Conservation (phyloP, 805 yeast species). For the Wickerhamomyces sydowiorum region DNA sequence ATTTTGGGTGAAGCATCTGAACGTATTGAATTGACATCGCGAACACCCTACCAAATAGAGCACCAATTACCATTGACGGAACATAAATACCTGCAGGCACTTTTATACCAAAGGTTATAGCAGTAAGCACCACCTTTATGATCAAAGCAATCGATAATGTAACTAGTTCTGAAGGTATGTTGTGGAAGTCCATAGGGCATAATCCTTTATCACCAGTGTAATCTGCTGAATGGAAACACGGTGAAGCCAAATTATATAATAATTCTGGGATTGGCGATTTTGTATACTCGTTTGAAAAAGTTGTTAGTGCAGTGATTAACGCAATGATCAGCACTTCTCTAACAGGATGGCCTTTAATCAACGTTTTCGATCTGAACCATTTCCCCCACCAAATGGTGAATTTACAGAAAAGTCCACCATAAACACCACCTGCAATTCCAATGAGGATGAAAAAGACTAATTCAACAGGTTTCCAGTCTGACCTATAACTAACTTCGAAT, state of each 20-base stretch:
- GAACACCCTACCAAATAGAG: slow-evolving; percentile 48
- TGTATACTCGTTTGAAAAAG: slow-evolving; percentile 45
- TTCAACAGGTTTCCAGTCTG: slow-evolving; percentile 49
- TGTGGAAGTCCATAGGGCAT: slow-evolving; percentile 21
- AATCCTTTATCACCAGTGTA: slow-evolving; percentile 15
- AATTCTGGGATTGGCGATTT: slow-evolving; percentile 44
- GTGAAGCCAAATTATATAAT: slow-evolving; percentile 42
- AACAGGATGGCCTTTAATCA: slow-evolving; percentile 33
- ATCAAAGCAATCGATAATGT: slow-evolving; percentile 35
- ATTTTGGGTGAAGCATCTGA: slow-evolving; percentile 22
- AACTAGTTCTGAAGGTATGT: slow-evolving; percentile 27
- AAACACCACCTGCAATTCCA: slow-evolving; percentile 48
- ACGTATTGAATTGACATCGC: slow-evolving; percentile 38
- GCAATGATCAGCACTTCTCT: slow-evolving; percentile 42
- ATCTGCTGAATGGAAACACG: slow-evolving; percentile 29
- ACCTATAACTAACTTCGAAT: slow-evolving; percentile 42
- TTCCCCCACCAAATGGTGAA: slow-evolving; percentile 37
- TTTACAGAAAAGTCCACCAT: slow-evolving; percentile 45
- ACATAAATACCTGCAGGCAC: slow-evolving; percentile 58
- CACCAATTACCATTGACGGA: slow-evolving; percentile 61
- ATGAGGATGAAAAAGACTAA: slow-evolving; percentile 37
- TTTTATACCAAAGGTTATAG: slow-evolving; percentile 51
- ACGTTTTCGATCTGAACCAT: slow-evolving; percentile 27
- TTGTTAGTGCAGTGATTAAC: slow-evolving; percentile 37
- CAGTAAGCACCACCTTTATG: slow-evolving; percentile 40